Conservation (phyloP, 2,329 filamentous ascomycete species). For the Xylariomycetidae sp. region DNA sequence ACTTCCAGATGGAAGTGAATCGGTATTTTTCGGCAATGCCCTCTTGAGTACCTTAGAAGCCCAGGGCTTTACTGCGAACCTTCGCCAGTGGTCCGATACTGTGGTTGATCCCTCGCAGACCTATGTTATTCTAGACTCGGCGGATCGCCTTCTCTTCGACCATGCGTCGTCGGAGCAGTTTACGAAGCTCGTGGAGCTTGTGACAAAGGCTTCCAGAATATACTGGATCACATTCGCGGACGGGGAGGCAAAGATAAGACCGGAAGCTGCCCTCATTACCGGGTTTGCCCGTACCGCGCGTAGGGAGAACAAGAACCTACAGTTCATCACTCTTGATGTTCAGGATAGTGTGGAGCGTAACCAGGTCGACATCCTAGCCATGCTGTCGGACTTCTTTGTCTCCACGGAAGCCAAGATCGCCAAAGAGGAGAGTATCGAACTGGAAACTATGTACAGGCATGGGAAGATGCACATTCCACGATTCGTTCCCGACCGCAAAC, state of each 20-base stretch:
- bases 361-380: not conserved
- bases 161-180: conserved; percentile 20
- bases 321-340: conserved; percentile 41
- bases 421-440: conserved; percentile 19
- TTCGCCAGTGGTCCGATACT: no score
- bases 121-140: no score
- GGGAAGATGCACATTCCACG: no score
- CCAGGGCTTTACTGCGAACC: conserved; percentile 15
- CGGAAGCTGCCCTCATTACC: conserved; percentile 37
- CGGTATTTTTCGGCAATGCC: no score
- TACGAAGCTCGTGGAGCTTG: conserved; percentile 22
- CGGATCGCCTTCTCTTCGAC: conserved; percentile 22
- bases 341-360: conserved; percentile 31
- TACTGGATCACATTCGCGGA: no score
- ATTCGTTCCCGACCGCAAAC: no score
- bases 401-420: conserved; percentile 20
- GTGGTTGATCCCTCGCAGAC: no score
- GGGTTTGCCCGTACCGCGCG: conserved; percentile 42
- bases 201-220: conserved; percentile 18
- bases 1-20: no score
- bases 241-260: no score
- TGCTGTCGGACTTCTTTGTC: conserved; percentile 23
- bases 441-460: no score
- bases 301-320: conserved; percentile 38
- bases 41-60: no score